Percentiles rank a stretch among this genome's conserved stretches.
Conservation (phyloP, 192 early-diverging fungal genomes). For the Rhizoclosmatium sp. region DNA sequence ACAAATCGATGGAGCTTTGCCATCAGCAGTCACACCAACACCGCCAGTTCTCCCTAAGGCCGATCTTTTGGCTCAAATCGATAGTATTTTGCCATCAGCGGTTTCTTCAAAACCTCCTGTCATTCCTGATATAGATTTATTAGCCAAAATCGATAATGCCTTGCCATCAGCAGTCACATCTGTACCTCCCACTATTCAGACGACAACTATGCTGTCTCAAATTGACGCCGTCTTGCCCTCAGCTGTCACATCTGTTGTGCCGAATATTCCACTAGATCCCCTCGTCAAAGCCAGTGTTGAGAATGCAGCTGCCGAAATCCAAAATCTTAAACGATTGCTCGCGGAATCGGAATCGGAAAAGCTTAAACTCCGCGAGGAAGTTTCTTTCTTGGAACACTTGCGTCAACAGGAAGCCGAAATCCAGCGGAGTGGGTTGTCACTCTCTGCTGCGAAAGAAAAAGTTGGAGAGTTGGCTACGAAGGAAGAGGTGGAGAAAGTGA, state of each 20-base stretch:
- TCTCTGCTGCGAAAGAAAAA: background rate
- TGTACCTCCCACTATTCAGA: background rate
- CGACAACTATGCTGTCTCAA: background rate
- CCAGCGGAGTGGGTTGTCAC: background rate
- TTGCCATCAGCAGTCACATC: background rate
- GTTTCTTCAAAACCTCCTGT: background rate
- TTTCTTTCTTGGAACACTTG: constrained; percentile 37
- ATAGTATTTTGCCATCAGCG: background rate
- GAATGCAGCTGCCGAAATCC: constrained; percentile 11
- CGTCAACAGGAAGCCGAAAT: constrained; percentile 34
- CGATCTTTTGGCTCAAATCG: background rate
- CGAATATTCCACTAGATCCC: background rate
- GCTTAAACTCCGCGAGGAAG: constrained; percentile 18
- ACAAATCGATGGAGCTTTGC: background rate
- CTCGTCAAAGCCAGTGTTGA: background rate
- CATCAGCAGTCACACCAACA: background rate
- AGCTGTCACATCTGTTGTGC: background rate
- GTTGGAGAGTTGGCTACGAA: constrained; percentile 11
- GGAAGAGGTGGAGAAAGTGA: constrained; percentile 25
- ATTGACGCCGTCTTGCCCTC: background rate
- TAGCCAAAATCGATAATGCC: background rate
- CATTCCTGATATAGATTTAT: background rate
- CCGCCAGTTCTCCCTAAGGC: background rate
- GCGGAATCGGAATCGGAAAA: constrained; percentile 18
- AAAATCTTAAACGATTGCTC: background rate